Base-by-base conservation (phyloP, 2,329 filamentous ascomycete genomes). In the Sclerotinia trifoliorum region DNA sequence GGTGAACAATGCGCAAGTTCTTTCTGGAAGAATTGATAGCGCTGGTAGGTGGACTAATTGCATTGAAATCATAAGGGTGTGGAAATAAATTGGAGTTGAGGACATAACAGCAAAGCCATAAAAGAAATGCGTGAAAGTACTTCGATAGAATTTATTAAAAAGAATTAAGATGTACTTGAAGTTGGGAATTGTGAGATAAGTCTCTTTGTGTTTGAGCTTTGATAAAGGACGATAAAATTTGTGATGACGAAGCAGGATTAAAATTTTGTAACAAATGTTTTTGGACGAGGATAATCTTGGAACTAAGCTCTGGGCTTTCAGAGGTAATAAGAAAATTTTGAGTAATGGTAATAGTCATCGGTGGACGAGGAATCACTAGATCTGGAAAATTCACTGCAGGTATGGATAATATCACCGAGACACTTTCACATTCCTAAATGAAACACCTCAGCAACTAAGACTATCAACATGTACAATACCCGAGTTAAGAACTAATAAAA, bases 151-250 rank as follows among this genome's bases (percentile, higher is more conserved):
- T n/a, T 21, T 19, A 15, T 19, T 5, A 21, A 1, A 2, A 21
- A 15, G 39, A 42, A 42, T 15, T 5, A 7, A 35, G 11, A 3
- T 35, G 19, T 5, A 32, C 13, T 35, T 13, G 2, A 10, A 35
- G 19, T 11, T 35, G 29, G 13, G 17, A 29, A 8, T 5, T 55
- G 5, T 55, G 26, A n/a, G 6, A n/a, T 35, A n/a, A 3, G 19
- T 56, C 7, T 24, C 2, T 32, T 39, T n/a, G 6, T 13, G 21
- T 1, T 10, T 2, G 2, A 19, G 32, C 13, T 35, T 24, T 24
- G 21, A 57, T 15, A 5, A 2, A 21, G 4, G 21, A 0, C 3
- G 39, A 42, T 42, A 0, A 1, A 42, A 15, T 5, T 15, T 15
- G 11, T 42, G 39, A 42, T 42, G 13, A 42, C 15, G 11, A 42